Evolutionary conservation across 371 early-diverging fungal species (phyloP).

Genomic region (Dichotomocladium elegans): DNA sequence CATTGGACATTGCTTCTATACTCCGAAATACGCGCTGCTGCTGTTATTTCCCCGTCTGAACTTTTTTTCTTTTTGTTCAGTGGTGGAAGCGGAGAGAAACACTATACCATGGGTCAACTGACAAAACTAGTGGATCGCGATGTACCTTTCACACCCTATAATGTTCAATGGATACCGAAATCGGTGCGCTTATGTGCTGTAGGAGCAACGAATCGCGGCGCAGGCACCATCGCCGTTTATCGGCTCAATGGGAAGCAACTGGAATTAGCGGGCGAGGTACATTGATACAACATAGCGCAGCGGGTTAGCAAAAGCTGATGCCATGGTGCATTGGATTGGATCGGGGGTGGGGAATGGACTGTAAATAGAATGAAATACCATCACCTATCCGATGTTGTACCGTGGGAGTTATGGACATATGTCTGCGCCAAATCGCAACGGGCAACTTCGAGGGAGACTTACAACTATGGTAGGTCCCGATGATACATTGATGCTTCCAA

Average conservation of each 20-base stretch:
- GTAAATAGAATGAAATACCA: conserved; percentile 43
- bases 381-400: conserved; percentile 66
- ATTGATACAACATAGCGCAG: too few species aligned
- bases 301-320: background rate
- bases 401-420: conserved; percentile 56
- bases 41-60: too few species aligned
- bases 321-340: too few species aligned
- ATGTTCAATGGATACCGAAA: conserved; percentile 65
- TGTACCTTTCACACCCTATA: conserved; percentile 37
- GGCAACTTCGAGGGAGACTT: conserved; percentile 76
- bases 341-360: too few species aligned
- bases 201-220: conserved; percentile 65
- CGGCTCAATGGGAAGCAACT: conserved; percentile 47
- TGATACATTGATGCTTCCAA: background rate
- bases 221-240: conserved; percentile 64
- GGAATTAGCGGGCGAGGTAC: conserved; percentile 47
- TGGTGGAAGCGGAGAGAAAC: too few species aligned
- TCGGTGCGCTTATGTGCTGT: conserved; percentile 67
- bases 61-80: too few species aligned
- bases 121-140: conserved; percentile 18
- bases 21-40: too few species aligned
- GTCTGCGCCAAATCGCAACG: conserved; percentile 60
- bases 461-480: conserved; percentile 47
- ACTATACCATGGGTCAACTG: conserved; percentile 1
- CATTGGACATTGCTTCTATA: too few species aligned